Conservation (phyloP, 2,329 filamentous ascomycete species). For the Diaporthe australafricana region DNA sequence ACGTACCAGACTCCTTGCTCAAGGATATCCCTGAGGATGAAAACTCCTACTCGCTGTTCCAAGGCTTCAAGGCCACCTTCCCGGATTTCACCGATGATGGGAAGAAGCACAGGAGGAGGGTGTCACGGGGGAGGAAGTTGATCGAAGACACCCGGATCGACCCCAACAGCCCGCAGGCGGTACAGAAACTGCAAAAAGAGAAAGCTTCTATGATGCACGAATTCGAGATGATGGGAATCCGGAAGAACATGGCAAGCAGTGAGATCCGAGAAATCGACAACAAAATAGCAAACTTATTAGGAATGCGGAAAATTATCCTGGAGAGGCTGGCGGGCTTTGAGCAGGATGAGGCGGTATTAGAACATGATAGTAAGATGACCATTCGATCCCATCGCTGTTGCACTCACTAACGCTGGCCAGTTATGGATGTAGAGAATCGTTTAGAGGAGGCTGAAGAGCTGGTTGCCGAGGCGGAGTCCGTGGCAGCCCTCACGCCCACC, state of each 20-base stretch:
- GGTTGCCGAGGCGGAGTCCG: slow-evolving; percentile 68
- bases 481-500: slow-evolving; percentile 63
- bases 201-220: slow-evolving; percentile 84
- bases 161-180: slow-evolving; percentile 70
- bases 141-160: slow-evolving; percentile 71
- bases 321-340: slow-evolving; percentile 88
- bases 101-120: slow-evolving; percentile 77
- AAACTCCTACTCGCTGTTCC: slow-evolving; percentile 91
- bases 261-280: slow-evolving; percentile 97
- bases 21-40: slow-evolving; percentile 87
- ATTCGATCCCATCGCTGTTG: neutral
- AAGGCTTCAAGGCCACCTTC: slow-evolving; percentile 93
- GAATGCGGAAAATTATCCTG: slow-evolving; percentile 91
- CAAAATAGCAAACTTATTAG: slow-evolving; percentile 93
- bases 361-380: slow-evolving; percentile 80
- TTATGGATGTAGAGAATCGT: slow-evolving; percentile 71
- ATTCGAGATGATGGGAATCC: slow-evolving; percentile 88
- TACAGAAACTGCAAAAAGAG: slow-evolving; percentile 83
- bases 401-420: slow-evolving; percentile 55
- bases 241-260: slow-evolving; percentile 97
- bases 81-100: slow-evolving; percentile 77
- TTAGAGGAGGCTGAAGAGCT: slow-evolving; percentile 72
- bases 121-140: slow-evolving; percentile 81
- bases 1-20: slow-evolving; percentile 90
- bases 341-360: slow-evolving; percentile 88